Evolutionary conservation across 75 land plant genomes (phyloP).

Genomic region (Cunninghamia lanceolata): DNA sequence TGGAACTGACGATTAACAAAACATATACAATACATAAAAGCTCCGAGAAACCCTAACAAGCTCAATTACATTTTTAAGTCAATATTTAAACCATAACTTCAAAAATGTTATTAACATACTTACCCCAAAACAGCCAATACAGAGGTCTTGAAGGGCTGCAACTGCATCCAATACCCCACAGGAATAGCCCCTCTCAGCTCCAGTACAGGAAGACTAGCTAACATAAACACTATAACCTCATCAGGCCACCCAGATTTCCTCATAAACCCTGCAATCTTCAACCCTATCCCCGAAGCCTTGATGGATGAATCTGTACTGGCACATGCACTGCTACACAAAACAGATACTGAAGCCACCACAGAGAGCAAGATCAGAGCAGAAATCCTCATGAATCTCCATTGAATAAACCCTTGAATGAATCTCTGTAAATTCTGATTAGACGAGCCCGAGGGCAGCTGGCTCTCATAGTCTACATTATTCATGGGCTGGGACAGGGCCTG

Average conservation of each 20-base stretch:
- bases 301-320: conserved; percentile 70
- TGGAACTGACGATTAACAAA: neutral
- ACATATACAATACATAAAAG: neutral
- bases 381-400: conserved; percentile 1
- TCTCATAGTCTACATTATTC: neutral
- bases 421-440: neutral
- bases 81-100: neutral
- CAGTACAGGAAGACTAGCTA: conserved; percentile 89
- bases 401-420: neutral
- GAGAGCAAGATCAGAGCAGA: neutral
- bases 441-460: neutral
- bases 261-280: conserved; percentile 68
- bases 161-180: conserved; percentile 96
- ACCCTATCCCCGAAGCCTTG: conserved; percentile 74
- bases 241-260: conserved; percentile 81
- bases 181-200: conserved; percentile 99
- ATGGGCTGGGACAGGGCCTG: neutral
- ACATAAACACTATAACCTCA: conserved; percentile 73
- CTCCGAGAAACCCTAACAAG: neutral
- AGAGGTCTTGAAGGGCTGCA: conserved; percentile 61
- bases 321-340: conserved; percentile 21
- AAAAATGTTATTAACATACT: neutral
- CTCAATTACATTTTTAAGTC: neutral
- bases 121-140: conserved; percentile 79
- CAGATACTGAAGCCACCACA: neutral